These are phyloP conservation scores for Glaciozyma martinii DNA, from an alignment of 768 basidiomycete species.

Conservation along the genomic window DNA sequence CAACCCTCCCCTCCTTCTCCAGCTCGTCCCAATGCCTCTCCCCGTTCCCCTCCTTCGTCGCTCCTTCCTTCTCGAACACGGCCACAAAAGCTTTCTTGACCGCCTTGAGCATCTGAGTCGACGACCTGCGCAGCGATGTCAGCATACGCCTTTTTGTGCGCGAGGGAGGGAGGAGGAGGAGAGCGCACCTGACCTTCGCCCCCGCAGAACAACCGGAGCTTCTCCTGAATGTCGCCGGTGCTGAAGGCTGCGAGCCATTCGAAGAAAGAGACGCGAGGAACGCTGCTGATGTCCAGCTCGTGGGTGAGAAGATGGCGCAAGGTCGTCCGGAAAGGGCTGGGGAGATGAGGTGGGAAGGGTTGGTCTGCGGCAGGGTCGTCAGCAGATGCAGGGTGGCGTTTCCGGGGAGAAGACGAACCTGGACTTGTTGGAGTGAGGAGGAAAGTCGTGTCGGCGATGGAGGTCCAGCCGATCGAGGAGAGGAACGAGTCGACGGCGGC, in stretches of 20 bases:
- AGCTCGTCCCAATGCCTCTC: conserved; percentile 55
- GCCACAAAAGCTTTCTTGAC: conserved; percentile 64
- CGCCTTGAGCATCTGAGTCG: conserved; percentile 88
- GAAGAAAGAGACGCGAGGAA: conserved; percentile 82
- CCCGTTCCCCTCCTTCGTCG: conserved; percentile 49
- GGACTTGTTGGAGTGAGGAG: conserved; percentile 40
- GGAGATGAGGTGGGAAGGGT: conserved; percentile 55
- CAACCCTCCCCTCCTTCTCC: conserved; percentile 51
- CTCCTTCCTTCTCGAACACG: conserved; percentile 49
- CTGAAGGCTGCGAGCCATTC: conserved; percentile 42
- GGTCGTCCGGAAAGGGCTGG: conserved; percentile 52
- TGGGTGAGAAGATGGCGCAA: conserved; percentile 62
- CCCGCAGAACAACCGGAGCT: conserved; percentile 71
- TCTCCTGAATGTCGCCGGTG: conserved; percentile 71
- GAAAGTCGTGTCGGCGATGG: conserved; percentile 53
- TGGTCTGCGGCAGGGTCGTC: conserved; percentile 42
- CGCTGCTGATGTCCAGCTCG: conserved; percentile 71
- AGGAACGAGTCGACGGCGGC: conserved; percentile 65
- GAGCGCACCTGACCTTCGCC: conserved; percentile 55
- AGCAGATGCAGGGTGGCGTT: background rate
- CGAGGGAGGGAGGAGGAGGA: conserved; percentile 52
- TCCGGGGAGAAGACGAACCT: conserved; percentile 42
- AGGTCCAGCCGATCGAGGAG: conserved; percentile 53
- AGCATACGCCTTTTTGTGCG: conserved; percentile 64
- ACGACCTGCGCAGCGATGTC: conserved; percentile 52